These are phyloP conservation scores for Hypoxylon fuscum DNA, from an alignment of 495 filamentous ascomycete genomes.

Conservation along the genomic window DNA sequence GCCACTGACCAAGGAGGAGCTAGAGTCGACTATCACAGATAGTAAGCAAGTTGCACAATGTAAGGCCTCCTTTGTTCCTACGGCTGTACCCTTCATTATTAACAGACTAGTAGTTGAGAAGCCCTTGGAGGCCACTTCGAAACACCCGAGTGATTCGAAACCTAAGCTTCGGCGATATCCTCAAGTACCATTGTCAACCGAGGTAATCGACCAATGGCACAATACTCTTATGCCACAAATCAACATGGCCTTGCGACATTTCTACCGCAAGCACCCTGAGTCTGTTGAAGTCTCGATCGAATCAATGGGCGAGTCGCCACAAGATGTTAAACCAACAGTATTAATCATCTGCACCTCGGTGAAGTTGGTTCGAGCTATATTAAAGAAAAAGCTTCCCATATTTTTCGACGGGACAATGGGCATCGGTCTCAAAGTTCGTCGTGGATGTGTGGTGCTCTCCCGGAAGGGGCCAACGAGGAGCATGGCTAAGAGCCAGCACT, in stretches of 20 bases:
- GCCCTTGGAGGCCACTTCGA: background rate
- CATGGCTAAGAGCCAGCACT: conserved; percentile 43
- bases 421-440: conserved; percentile 68
- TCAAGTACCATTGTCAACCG: conserved; percentile 63
- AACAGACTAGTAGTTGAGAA: conserved; percentile 18
- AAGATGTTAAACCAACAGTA: conserved; percentile 74
- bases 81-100: conserved; percentile 26
- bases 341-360: conserved; percentile 80
- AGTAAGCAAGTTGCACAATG: conserved; percentile 33
- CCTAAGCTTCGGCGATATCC: conserved; percentile 60
- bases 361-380: conserved; percentile 71
- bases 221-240: conserved; percentile 74
- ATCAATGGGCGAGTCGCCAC: conserved; percentile 73
- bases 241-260: conserved; percentile 65
- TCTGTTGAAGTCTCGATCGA: conserved; percentile 79
- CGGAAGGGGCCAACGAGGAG: conserved; percentile 53
- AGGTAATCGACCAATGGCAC: conserved; percentile 76
- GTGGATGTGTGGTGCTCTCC: conserved; percentile 75
- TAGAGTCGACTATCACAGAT: background rate
- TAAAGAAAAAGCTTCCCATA: conserved; percentile 71
- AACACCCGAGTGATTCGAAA: conserved; percentile 35
- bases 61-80: conserved; percentile 8
- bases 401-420: conserved; percentile 67
- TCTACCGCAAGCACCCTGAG: conserved; percentile 71
- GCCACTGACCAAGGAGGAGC: background rate